phyloP scores from a whole-genome alignment of 2,329 filamentous ascomycete genomes.

The Penicillium carneum region DNA sequence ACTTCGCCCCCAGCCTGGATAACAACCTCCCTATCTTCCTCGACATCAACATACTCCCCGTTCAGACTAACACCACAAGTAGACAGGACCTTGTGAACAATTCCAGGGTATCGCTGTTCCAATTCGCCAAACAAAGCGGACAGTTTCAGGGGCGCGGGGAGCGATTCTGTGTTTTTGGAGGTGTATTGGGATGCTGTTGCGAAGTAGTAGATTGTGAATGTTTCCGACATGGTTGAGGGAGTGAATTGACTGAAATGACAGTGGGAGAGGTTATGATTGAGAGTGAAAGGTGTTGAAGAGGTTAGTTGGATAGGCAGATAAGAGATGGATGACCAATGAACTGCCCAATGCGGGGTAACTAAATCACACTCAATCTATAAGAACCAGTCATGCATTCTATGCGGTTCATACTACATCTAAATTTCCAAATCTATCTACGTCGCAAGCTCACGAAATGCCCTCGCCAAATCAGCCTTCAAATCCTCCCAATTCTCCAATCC shows the following conservation, averaged over 20 bases:
- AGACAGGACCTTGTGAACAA: conserved; percentile 47
- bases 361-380: background rate
- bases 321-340: conserved; percentile 5
- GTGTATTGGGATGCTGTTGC: conserved; percentile 54
- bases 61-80: conserved; percentile 54
- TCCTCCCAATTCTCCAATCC: conserved; percentile 89
- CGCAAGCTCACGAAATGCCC: conserved; percentile 67
- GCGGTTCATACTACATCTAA: background rate
- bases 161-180: conserved; percentile 48
- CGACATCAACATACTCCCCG: conserved; percentile 55
- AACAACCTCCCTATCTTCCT: conserved; percentile 34
- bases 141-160: conserved; percentile 53
- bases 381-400: background rate
- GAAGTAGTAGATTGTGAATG: conserved; percentile 58
- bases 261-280: background rate
- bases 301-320: background rate
- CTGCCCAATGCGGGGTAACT: conserved; percentile 3
- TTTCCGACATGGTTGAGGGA: conserved; percentile 23
- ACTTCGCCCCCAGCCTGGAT: conserved; percentile 54
- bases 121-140: conserved; percentile 48
- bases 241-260: background rate
- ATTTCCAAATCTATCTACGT: background rate
- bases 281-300: background rate
- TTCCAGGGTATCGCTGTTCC: conserved; percentile 53
- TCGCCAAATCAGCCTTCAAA: conserved; percentile 74